phyloP scores from a whole-genome alignment of 129 eudicot species.

The Helianthus annuus region HanXRQr2.0-SUNRISE NC_035447.2:129761009-129761508 shows the following conservation, averaged over 20 bases:
- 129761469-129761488: conserved; percentile 93
- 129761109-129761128: conserved; percentile 94
- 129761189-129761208: conserved; percentile 60
- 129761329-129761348: conserved; percentile 96
- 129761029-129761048: conserved; percentile 27
- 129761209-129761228: conserved; percentile 86
- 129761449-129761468: conserved; percentile 86
- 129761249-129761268: conserved; percentile 46
- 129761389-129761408: conserved; percentile 87
- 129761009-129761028: conserved; percentile 35
- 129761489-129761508: conserved; percentile 97
- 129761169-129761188: conserved; percentile 68
- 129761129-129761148: conserved; percentile 47
- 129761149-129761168: conserved; percentile 63
- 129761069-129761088: conserved; percentile 66
- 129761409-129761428: conserved; percentile 63
- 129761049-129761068: conserved; percentile 57
- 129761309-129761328: conserved; percentile 98
- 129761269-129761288: conserved; percentile 55
- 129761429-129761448: conserved; percentile 88
- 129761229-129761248: conserved; percentile 57
- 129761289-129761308: conserved; percentile 90
- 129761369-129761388: conserved; percentile 94
- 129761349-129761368: conserved; percentile 96
- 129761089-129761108: conserved; percentile 88